These are phyloP conservation scores for Stephanodiscus minutulus DNA, from an alignment of 108 stramenopile species.

Conservation along the genomic window DNA sequence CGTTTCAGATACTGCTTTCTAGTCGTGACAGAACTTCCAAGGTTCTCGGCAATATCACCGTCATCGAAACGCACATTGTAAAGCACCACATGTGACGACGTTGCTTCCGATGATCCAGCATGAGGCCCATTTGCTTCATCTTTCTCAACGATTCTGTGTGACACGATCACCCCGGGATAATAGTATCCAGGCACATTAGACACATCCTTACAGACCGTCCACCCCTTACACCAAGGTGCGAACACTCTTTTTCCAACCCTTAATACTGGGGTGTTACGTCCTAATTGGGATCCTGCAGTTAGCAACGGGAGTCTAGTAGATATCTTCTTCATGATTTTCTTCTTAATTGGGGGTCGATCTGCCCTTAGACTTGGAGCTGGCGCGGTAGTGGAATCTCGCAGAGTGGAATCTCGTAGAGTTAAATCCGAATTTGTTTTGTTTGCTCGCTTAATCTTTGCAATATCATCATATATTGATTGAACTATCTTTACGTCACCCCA, in stretches of 20 bases:
- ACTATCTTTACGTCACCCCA: background rate
- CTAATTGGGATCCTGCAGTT: background rate
- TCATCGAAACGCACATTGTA: constrained; percentile 4
- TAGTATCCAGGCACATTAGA: background rate
- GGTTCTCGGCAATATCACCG: background rate
- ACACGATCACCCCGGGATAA: background rate
- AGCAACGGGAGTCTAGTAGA: background rate
- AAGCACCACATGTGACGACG: background rate
- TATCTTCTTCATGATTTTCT: background rate
- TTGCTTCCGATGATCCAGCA: background rate
- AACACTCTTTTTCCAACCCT: background rate
- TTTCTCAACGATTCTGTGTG: background rate
- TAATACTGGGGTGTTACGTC: constrained; percentile 3
- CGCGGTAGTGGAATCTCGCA: too few relatives aligned
- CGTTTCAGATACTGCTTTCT: background rate
- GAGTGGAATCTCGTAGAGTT: background rate
- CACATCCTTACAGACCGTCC: too few relatives aligned
- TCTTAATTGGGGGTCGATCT: too few relatives aligned
- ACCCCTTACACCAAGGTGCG: constrained; percentile 1
- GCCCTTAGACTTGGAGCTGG: too few relatives aligned
- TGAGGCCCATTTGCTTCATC: background rate
- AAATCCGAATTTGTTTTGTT: background rate
- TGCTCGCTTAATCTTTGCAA: background rate
- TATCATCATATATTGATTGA: background rate
- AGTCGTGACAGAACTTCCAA: background rate